Base-by-base conservation (phyloP, 441 rosid genomes). In the Gossypium trilobum region DNA sequence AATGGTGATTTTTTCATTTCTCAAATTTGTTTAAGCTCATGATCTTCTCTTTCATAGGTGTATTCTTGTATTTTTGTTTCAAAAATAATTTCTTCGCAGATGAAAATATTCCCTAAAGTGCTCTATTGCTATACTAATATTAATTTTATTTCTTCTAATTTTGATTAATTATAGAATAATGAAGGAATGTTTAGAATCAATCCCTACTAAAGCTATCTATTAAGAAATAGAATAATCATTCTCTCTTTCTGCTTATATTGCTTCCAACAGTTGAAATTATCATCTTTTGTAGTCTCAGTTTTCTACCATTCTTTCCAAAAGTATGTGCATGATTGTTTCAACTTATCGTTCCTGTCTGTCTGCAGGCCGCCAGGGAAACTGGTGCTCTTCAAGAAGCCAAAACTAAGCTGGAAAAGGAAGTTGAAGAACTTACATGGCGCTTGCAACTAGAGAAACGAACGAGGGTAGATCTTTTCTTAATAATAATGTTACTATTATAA, bases 381-480 rank as follows among this genome's bases (percentile, higher is more conserved):
- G 95, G 94, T 80, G 97, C 92, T 69, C 97, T 92, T 61, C 96
- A 92, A 85, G 98, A 84, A 77, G 98, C 99, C 75, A 92, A 89
- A 81, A 82, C 67, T 76, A 87, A 85, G 85, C 81, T 95, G 75
- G 99, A 91, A 85, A 84, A 91, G 82, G 82, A 95, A 86, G 97
- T 95, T 75, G 91, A 95, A 82, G 96, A 95, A 77, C 88, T 95
- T 66, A 87, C 92, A 44, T 82, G 86, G 87, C 83, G 78, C 56
- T 74, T 92, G 75, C 85, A 91, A 83, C 82, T 82, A 75, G 99
- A 95, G 86, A 92, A 88, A 78, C 86, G 84, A 80, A 87, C 83
- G 87, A 87, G 92, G 85, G 99, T 88, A 75, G 75, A 71, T 31
- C 19, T 67, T 54, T 73, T 74, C 77, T 11, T 73, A 11, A 55